Conservation (phyloP, 164 flowering plant species). For the Vitis labrusca region DNA sequence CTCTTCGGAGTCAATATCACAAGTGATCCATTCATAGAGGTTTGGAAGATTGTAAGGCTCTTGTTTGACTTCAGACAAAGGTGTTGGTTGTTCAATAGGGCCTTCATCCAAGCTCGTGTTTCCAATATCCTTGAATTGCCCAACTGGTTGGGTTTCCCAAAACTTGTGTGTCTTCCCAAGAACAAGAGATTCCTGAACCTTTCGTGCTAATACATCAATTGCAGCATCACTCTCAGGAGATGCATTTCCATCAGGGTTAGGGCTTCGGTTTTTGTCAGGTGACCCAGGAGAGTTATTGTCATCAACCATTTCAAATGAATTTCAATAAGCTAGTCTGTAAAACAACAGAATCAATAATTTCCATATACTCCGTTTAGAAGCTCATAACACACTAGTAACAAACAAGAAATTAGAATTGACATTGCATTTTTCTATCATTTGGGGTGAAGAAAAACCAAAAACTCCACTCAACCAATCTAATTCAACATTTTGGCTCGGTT, state of each 20-base stretch:
- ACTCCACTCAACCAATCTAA: too few species aligned
- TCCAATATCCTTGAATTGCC: conserved; percentile 53
- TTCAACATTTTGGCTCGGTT: too few species aligned
- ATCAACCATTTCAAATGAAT: conserved; percentile 19
- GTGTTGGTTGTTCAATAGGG: conserved; percentile 46
- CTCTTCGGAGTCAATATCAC: conserved; percentile 45
- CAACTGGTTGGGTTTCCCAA: conserved; percentile 64
- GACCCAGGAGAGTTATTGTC: conserved; percentile 16
- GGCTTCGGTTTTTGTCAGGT: conserved; percentile 16
- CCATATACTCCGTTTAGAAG: too few species aligned
- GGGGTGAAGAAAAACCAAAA: too few species aligned
- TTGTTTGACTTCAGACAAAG: conserved; percentile 48
- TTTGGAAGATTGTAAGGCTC: conserved; percentile 51
- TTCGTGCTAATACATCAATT: conserved; percentile 12
- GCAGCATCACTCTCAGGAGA: conserved; percentile 27
- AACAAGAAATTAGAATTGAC: too few species aligned
- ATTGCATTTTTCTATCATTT: too few species aligned
- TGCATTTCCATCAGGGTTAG: conserved; percentile 14
- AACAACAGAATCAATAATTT: too few species aligned
- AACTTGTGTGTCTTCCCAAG: conserved; percentile 42
- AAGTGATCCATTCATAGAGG: conserved; percentile 48
- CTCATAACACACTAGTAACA: conserved; percentile 17
- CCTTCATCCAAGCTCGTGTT: conserved; percentile 49
- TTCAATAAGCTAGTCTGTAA: too few species aligned
- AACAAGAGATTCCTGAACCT: too few species aligned